Evolutionary conservation across 805 yeast species (phyloP).

Genomic region (Suhomyces prunicola): DNA sequence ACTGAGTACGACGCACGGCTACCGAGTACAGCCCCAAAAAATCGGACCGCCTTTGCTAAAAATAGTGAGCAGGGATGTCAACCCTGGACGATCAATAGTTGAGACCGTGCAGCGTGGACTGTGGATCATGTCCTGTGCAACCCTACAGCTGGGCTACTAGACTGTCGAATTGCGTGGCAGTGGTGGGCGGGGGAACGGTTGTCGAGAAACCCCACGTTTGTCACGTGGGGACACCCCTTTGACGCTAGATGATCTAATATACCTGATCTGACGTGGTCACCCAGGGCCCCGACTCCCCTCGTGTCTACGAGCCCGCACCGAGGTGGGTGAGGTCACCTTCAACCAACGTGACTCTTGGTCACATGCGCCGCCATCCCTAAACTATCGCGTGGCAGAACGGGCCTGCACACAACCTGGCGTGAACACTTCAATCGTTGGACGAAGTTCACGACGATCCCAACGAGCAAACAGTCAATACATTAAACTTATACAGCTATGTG

Average conservation of each 20-base stretch:
- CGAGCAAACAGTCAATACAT: not conserved
- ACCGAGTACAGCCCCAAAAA: not conserved
- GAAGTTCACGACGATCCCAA: not conserved
- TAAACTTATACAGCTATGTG: conserved; percentile 20
- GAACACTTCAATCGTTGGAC: not conserved
- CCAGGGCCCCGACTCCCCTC: not conserved
- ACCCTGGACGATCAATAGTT: too few relatives aligned
- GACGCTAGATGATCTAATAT: not conserved
- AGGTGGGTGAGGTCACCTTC: too few relatives aligned
- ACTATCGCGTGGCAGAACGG: not conserved
- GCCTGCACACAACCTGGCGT: not conserved
- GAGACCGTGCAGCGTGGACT: too few relatives aligned
- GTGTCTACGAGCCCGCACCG: not conserved
- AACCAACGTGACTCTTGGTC: not conserved
- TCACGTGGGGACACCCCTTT: not conserved
- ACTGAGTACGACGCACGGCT: not conserved
- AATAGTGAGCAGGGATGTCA: not conserved
- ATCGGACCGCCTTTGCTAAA: not conserved
- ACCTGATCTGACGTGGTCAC: not conserved
- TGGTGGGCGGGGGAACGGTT: not conserved
- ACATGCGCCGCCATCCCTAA: not conserved
- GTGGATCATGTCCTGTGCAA: too few relatives aligned
- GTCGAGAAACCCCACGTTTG: not conserved
- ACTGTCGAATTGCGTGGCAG: not conserved
- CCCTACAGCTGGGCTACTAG: too few relatives aligned